A percentile compares a stretch with the other conserved stretches of the same genome.
Evolutionary conservation across 768 basidiomycete genomes (phyloP).

Genomic region (Tricholomella constricta): DNA sequence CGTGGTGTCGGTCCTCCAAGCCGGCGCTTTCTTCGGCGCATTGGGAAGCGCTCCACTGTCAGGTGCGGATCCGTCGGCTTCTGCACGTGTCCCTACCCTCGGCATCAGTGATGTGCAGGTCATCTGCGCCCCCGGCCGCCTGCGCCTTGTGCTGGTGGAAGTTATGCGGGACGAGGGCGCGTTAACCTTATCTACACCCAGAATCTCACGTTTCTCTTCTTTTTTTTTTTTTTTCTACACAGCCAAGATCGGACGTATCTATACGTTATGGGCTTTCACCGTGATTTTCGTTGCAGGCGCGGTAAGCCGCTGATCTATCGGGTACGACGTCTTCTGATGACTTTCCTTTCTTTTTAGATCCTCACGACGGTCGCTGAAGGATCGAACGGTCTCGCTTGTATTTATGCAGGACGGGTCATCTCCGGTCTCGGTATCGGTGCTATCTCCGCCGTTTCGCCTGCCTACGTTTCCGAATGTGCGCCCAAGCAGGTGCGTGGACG

Average conservation of each 20-base stretch:
- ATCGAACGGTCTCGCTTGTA: slow-evolving; percentile 62
- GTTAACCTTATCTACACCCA: neutral
- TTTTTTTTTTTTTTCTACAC: too few relatives aligned
- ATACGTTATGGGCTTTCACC: slow-evolving; percentile 60
- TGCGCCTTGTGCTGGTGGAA: neutral
- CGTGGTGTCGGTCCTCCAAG: slow-evolving; percentile 87
- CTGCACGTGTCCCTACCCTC: neutral
- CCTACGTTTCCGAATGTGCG: slow-evolving; percentile 85
- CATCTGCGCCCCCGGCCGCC: neutral
- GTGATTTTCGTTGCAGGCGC: slow-evolving; percentile 74
- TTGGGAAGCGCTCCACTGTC: slow-evolving; percentile 72
- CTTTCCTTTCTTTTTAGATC: slow-evolving; percentile 45
- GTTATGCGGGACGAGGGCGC: neutral
- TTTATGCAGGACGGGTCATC: slow-evolving; percentile 81
- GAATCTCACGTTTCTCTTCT: neutral
- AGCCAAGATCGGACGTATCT: slow-evolving; percentile 72
- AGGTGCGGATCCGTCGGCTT: slow-evolving; percentile 34
- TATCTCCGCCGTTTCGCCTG: slow-evolving; percentile 79
- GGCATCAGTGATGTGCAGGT: neutral
- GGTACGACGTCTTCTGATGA: neutral
- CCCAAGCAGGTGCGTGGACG: slow-evolving; percentile 87
- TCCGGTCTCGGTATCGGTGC: slow-evolving; percentile 83
- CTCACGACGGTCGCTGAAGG: slow-evolving; percentile 70
- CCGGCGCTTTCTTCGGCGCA: slow-evolving; percentile 87
- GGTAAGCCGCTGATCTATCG: slow-evolving; percentile 37